phyloP scores from a whole-genome alignment of 345 rosid genomes.

The Geranium brycei region DNA sequence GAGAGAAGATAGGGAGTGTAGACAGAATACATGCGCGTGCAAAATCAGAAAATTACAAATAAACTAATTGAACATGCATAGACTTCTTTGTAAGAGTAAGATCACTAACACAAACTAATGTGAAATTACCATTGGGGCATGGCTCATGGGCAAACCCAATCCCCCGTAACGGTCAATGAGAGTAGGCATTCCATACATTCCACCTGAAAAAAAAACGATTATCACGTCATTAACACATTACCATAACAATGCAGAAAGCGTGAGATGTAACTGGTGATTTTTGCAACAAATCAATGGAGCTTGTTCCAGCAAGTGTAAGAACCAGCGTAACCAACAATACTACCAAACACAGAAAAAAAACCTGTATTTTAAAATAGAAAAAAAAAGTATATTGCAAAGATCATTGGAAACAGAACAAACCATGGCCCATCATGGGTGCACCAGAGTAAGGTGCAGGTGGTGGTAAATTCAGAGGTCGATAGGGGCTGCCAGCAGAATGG shows the following conservation, averaged over 20 bases:
- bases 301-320: background rate
- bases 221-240: too few species aligned
- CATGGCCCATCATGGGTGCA: conserved; percentile 81
- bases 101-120: too few species aligned
- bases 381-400: background rate
- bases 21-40: background rate
- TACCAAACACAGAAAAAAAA: background rate
- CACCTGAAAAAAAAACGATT: too few species aligned
- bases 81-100: too few species aligned
- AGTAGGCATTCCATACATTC: too few species aligned
- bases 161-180: too few species aligned
- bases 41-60: too few species aligned
- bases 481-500: conserved; percentile 74
- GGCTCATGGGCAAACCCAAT: too few species aligned
- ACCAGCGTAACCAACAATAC: too few species aligned
- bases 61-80: background rate
- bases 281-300: background rate
- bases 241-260: background rate
- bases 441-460: conserved; percentile 78
- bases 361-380: too few species aligned
- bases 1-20: too few species aligned
- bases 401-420: conserved; percentile 16
- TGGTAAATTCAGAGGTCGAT: conserved; percentile 66
- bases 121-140: too few species aligned
- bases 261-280: background rate